Percentiles rank a stretch among this genome's conserved stretches.
These are phyloP conservation scores for Vigna trinervia DNA, from an alignment of 306 rosid genomes.

Conservation along the genomic window DNA sequence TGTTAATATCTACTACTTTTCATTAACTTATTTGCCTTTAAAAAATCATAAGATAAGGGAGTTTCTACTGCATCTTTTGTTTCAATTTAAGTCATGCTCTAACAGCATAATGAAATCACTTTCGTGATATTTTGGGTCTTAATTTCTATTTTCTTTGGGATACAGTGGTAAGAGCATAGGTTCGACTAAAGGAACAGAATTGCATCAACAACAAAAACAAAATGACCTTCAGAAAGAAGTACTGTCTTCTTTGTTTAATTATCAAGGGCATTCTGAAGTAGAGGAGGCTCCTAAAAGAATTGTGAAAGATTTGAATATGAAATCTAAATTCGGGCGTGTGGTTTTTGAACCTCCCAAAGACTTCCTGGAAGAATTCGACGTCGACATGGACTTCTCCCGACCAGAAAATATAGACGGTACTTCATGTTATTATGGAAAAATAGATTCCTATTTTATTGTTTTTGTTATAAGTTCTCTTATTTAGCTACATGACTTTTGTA, in stretches of 20 bases:
- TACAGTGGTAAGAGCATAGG: conserved; percentile 45
- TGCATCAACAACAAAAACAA: conserved; percentile 42
- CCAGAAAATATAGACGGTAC: conserved; percentile 58
- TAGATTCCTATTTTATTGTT: background rate
- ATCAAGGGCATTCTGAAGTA: conserved; percentile 44
- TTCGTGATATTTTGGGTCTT: conserved; percentile 41
- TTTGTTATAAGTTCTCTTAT: background rate
- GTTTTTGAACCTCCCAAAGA: conserved; percentile 65
- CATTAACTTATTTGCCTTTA: conserved; percentile 4
- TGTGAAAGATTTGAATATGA: conserved; percentile 46
- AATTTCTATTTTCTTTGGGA: conserved; percentile 40
- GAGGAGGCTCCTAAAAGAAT: conserved; percentile 47
- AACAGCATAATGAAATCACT: conserved; percentile 19
- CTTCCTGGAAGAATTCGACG: conserved; percentile 43
- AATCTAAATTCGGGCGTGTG: conserved; percentile 49
- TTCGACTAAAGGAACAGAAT: conserved; percentile 47
- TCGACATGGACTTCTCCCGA: conserved; percentile 45
- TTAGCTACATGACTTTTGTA: conserved; percentile 14
- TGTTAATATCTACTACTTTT: conserved; percentile 28
- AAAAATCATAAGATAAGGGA: background rate
- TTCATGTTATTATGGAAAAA: conserved; percentile 28
- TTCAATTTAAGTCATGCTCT: conserved; percentile 15
- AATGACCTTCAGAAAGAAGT: conserved; percentile 68
- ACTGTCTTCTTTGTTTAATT: conserved; percentile 62
- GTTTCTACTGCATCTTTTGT: conserved; percentile 23